Conservation (phyloP, 202 grass and related monocot species). For the Setaria italica region DNA sequence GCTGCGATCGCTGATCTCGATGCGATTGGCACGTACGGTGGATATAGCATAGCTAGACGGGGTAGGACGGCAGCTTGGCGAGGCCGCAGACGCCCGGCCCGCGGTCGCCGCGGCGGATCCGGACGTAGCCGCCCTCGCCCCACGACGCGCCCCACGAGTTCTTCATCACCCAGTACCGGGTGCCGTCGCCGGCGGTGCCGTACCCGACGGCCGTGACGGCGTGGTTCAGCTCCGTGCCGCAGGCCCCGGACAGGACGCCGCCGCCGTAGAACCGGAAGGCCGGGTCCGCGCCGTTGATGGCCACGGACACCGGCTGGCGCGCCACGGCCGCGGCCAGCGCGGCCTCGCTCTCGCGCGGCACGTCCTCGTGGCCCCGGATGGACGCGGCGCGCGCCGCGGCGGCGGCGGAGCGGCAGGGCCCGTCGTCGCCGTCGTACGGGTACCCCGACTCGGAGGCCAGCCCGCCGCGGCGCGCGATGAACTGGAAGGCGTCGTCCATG, state of each 20-base stretch:
- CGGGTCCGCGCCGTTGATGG: conserved; percentile 33
- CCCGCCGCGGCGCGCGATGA: conserved; percentile 49
- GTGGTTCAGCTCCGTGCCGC: conserved; percentile 55
- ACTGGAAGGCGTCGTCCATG: conserved; percentile 61
- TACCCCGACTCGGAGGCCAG: conserved; percentile 53
- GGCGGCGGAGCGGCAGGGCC: conserved; percentile 25
- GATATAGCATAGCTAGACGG: neutral
- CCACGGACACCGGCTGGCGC: conserved; percentile 64
- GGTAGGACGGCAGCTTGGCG: conserved; percentile 55
- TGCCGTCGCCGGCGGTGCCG: conserved; percentile 54
- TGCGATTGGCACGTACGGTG: neutral
- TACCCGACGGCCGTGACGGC: conserved; percentile 66
- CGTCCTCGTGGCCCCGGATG: conserved; percentile 56
- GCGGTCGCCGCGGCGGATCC: conserved; percentile 52
- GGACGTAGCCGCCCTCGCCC: conserved; percentile 63
- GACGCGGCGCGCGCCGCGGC: neutral
- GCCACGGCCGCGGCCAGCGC: conserved; percentile 65
- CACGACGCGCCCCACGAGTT: conserved; percentile 68
- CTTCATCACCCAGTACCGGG: conserved; percentile 65
- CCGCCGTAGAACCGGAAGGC: conserved; percentile 57
- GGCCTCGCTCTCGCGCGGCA: conserved; percentile 50
- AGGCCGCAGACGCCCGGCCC: conserved; percentile 60
- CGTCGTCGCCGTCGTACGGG: conserved; percentile 56
- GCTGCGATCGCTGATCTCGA: neutral
- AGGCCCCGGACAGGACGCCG: conserved; percentile 53